phyloP scores from a whole-genome alignment of 805 yeast genomes.

The Candida wancherniae region DNA sequence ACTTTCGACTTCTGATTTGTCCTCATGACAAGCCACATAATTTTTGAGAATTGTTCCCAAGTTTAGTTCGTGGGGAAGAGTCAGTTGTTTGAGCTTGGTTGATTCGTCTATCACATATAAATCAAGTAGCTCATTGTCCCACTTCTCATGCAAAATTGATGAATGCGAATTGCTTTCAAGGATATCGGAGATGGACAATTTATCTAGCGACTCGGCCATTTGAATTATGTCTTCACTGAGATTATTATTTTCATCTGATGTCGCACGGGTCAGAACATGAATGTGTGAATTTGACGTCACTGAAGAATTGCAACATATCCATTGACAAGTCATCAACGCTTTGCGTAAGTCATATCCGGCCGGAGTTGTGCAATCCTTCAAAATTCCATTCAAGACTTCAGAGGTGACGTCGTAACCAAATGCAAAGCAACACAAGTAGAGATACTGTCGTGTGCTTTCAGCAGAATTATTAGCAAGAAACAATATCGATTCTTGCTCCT shows the following conservation, averaged over 20 bases:
- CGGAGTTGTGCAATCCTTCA: conserved; percentile 17
- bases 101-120: conserved; percentile 31
- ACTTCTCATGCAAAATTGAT: conserved; percentile 20
- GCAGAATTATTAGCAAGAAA: conserved; percentile 20
- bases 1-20: neutral
- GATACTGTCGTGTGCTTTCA: conserved; percentile 25
- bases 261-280: conserved; percentile 1
- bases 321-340: conserved; percentile 43
- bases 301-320: conserved; percentile 23
- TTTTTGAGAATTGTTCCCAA: conserved; percentile 20
- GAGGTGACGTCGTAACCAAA: conserved; percentile 32
- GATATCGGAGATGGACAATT: conserved; percentile 27
- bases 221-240: neutral
- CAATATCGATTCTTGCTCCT: conserved; percentile 37
- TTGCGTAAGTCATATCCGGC: conserved; percentile 42
- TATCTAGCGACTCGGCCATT: conserved; percentile 16
- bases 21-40: neutral
- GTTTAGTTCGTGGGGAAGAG: conserved; percentile 38
- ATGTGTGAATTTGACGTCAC: neutral
- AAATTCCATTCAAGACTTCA: conserved; percentile 23
- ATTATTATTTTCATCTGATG: neutral
- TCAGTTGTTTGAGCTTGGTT: conserved; percentile 20
- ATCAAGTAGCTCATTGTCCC: conserved; percentile 33
- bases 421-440: conserved; percentile 36
- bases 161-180: conserved; percentile 24